Conservation (phyloP, 495 filamentous ascomycete genomes). For the Neurospora intermedia region DNA sequence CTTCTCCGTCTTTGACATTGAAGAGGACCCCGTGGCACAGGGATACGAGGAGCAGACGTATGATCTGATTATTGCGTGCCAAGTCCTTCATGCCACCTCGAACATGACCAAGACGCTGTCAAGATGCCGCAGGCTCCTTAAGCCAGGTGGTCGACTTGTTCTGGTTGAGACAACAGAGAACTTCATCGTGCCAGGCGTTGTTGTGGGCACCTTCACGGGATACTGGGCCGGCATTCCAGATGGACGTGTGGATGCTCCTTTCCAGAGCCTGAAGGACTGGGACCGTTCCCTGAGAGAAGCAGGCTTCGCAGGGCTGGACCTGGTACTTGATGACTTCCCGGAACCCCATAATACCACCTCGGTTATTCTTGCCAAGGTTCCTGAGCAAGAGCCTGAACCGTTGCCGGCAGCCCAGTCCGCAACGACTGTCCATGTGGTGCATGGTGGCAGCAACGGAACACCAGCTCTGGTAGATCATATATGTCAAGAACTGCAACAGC, state of each 20-base stretch:
- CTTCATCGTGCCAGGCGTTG: conserved; percentile 15
- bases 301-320: conserved; percentile 39
- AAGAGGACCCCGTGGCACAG: conserved; percentile 34
- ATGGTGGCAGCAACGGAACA: background rate
- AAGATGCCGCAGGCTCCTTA: conserved; percentile 25
- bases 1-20: conserved; percentile 38
- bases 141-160: conserved; percentile 29
- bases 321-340: conserved; percentile 10
- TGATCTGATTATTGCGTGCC: conserved; percentile 43
- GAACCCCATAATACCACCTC: conserved; percentile 3
- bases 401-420: no score
- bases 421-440: no score
- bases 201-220: conserved; percentile 28
- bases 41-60: conserved; percentile 36
- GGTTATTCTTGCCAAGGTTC: conserved; percentile 6
- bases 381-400: background rate
- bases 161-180: conserved; percentile 27
- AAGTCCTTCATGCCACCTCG: conserved; percentile 39
- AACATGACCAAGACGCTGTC: conserved; percentile 22
- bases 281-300: conserved; percentile 22
- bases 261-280: conserved; percentile 22
- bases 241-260: conserved; percentile 23
- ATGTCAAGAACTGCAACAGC: background rate
- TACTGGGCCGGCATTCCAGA: conserved; percentile 27
- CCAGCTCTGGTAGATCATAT: background rate